phyloP scores from a whole-genome alignment of 306 rosid genomes.

The Trifolium subterraneum region DNA sequence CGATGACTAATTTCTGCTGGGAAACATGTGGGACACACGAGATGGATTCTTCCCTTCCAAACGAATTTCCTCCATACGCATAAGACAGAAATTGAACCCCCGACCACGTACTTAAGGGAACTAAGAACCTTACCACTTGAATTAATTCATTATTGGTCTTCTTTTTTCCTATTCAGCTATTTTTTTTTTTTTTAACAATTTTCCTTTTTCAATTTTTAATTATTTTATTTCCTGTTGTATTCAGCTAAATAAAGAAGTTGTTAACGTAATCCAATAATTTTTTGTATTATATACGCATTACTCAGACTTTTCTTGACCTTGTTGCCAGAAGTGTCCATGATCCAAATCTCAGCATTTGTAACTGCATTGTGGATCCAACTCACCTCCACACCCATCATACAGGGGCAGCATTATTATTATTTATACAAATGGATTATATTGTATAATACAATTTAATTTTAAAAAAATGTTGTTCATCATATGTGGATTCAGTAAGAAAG shows the following conservation, averaged over 20 bases:
- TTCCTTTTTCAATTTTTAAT: too few species aligned
- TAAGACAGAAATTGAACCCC: too few species aligned
- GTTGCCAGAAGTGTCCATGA: background rate
- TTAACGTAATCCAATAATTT: background rate
- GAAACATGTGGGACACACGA: too few species aligned
- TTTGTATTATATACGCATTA: background rate
- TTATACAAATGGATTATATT: background rate
- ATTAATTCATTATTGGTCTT: too few species aligned
- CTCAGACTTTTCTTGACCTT: background rate
- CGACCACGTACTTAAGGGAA: too few species aligned
- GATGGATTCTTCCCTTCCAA: too few species aligned
- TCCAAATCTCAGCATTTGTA: background rate
- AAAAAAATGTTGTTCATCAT: background rate
- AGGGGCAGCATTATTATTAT: background rate
- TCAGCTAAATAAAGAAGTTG: background rate
- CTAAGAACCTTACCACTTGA: too few species aligned
- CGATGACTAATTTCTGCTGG: too few species aligned
- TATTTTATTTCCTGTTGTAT: too few species aligned
- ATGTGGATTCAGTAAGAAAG: background rate
- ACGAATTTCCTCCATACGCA: too few species aligned
- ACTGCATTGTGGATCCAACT: slow-evolving; percentile 17
- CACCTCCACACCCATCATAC: background rate
- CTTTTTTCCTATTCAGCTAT: too few species aligned
- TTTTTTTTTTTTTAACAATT: too few species aligned
- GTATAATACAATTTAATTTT: background rate